Evolutionary conservation across 169 alveolate genomes (phyloP).

Genomic region (Cryptosporidium canis): DNA sequence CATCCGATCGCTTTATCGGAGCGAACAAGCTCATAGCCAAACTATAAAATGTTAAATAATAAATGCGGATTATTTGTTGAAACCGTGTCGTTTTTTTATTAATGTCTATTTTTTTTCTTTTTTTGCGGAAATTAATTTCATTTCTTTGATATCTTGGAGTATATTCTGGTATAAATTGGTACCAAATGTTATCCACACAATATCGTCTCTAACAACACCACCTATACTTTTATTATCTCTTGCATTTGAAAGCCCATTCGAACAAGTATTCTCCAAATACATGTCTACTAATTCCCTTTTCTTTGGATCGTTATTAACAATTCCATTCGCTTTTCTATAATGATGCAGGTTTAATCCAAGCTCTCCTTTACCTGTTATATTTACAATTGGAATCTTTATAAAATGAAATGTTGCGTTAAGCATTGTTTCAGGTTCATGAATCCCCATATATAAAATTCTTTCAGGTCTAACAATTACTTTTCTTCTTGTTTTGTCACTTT

Average conservation of each 20-base stretch:
- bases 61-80: too few relatives aligned
- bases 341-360: conserved; percentile 29
- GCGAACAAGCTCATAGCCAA: too few relatives aligned
- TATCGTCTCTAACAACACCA: neutral
- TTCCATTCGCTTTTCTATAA: conserved; percentile 54
- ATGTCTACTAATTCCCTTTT: conserved; percentile 2
- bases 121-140: neutral
- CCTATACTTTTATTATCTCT: neutral
- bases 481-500: conserved; percentile 38
- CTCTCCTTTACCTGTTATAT: neutral
- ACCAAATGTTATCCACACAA: conserved; percentile 52
- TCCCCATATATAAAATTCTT: conserved; percentile 56
- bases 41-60: too few relatives aligned
- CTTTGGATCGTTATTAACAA: conserved; percentile 58
- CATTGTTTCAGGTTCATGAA: conserved; percentile 64
- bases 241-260: neutral
- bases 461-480: conserved; percentile 49
- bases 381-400: conserved; percentile 12
- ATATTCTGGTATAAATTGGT: conserved; percentile 24
- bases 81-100: neutral
- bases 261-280: conserved; percentile 22
- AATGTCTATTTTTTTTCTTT: neutral
- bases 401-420: neutral
- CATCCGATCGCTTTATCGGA: neutral
- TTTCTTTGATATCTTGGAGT: neutral